phyloP scores from a whole-genome alignment of 805 yeast genomes.

The Zygosaccharomyces kombuchaensis region DNA sequence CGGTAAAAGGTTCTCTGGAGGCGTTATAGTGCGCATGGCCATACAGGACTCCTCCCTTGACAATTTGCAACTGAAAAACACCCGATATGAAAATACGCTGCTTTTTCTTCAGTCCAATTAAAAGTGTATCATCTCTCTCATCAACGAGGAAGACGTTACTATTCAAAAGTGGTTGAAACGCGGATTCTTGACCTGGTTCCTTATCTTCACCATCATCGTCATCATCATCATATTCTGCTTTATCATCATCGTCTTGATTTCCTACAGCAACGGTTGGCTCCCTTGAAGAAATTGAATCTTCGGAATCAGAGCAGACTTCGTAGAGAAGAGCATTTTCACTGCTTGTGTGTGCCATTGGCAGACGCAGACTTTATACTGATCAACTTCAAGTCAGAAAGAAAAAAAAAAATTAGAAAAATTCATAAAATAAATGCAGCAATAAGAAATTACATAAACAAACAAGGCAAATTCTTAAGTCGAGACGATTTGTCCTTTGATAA shows the following conservation, averaged over 20 bases:
- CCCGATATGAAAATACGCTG: constrained; percentile 29
- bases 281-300: constrained; percentile 12
- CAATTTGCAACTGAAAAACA: constrained; percentile 24
- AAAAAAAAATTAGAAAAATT: background rate
- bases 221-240: constrained; percentile 9
- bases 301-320: constrained; percentile 11
- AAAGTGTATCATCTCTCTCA: constrained; percentile 9
- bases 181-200: constrained; percentile 1
- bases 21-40: constrained; percentile 32
- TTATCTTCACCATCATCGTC: constrained; percentile 4
- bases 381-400: background rate
- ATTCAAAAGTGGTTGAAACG: constrained; percentile 13
- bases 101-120: constrained; percentile 25
- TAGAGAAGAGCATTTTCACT: background rate
- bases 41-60: constrained; percentile 34
- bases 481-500: too few species aligned
- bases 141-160: constrained; percentile 15
- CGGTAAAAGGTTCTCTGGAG: constrained; percentile 15
- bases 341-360: constrained; percentile 1
- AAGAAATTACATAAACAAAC: too few species aligned
- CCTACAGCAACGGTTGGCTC: constrained; percentile 13
- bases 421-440: background rate
- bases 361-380: background rate
- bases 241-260: constrained; percentile 18
- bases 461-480: too few species aligned